phyloP scores from a whole-genome alignment of 768 basidiomycete genomes.

The Podaxis sp. region DNA sequence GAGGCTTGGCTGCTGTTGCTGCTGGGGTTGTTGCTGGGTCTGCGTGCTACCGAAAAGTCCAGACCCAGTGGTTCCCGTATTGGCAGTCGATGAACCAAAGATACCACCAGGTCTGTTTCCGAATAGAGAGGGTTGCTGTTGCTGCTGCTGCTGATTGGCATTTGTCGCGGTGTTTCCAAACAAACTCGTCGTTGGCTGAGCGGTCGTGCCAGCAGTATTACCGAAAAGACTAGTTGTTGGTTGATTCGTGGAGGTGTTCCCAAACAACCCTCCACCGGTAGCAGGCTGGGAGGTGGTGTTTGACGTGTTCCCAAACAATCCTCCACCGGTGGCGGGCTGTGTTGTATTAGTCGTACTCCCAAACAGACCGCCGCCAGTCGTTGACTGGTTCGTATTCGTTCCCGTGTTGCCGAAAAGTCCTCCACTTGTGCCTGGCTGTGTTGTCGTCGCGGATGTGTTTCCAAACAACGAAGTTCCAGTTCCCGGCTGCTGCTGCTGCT shows the following conservation, averaged over 20 bases:
- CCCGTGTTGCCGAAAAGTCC: slow-evolving; percentile 19
- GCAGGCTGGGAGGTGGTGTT: slow-evolving; percentile 20
- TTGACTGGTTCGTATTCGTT: neutral
- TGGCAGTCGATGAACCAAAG: slow-evolving; percentile 24
- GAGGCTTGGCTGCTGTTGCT: slow-evolving; percentile 13
- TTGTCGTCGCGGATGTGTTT: slow-evolving; percentile 6
- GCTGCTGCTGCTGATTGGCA: slow-evolving; percentile 17
- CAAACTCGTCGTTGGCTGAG: slow-evolving; percentile 9
- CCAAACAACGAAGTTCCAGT: slow-evolving; percentile 13
- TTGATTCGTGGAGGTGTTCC: slow-evolving; percentile 9
- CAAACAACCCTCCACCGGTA: slow-evolving; percentile 19
- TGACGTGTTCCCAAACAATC: slow-evolving; percentile 23
- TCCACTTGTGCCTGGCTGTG: slow-evolving; percentile 14
- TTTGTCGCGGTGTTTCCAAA: slow-evolving; percentile 16
- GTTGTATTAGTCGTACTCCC: slow-evolving; percentile 19
- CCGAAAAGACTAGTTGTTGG: slow-evolving; percentile 22
- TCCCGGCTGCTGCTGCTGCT: neutral
- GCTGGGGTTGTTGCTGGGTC: slow-evolving; percentile 13
- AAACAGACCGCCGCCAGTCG: slow-evolving; percentile 24
- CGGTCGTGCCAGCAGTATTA: slow-evolving; percentile 5
- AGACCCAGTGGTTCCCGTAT: slow-evolving; percentile 16
- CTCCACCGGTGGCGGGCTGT: slow-evolving; percentile 18
- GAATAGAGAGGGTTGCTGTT: slow-evolving; percentile 24
- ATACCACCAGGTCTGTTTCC: slow-evolving; percentile 23
- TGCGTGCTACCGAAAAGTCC: slow-evolving; percentile 18